These are phyloP conservation scores for Acacia melanoxylon DNA, from an alignment of 306 rosid species.

Conservation along the genomic window DNA sequence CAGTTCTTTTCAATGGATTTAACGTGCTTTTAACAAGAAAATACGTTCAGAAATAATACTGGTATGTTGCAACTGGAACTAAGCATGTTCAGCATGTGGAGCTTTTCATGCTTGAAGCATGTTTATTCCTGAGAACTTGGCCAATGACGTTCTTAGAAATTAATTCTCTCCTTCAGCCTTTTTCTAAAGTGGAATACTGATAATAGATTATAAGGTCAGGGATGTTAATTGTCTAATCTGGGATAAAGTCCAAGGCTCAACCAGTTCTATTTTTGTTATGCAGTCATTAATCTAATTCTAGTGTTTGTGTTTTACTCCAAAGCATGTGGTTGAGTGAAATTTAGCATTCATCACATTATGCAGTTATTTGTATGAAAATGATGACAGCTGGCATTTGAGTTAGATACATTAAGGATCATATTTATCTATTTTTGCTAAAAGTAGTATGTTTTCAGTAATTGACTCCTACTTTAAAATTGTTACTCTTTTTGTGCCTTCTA, in stretches of 20 bases:
- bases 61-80: background rate
- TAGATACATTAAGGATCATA: background rate
- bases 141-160: slow-evolving; percentile 7
- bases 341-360: background rate
- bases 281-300: background rate
- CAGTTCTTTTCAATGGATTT: background rate
- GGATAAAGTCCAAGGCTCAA: background rate
- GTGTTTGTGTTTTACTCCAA: background rate
- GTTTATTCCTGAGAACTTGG: background rate
- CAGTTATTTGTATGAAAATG: background rate
- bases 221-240: background rate
- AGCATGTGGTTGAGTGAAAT: background rate
- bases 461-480: background rate
- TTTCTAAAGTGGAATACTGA: background rate
- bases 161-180: background rate
- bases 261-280: background rate
- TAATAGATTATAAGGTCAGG: background rate
- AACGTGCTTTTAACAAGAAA: background rate
- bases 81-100: background rate
- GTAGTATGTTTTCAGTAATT: background rate
- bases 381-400: background rate
- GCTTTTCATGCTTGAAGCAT: background rate
- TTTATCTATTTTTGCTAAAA: background rate
- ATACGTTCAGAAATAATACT: background rate
- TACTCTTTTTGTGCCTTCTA: background rate